Evolutionary conservation across 306 rosid genomes (phyloP).

Genomic region (Hippophae tibetana): DNA sequence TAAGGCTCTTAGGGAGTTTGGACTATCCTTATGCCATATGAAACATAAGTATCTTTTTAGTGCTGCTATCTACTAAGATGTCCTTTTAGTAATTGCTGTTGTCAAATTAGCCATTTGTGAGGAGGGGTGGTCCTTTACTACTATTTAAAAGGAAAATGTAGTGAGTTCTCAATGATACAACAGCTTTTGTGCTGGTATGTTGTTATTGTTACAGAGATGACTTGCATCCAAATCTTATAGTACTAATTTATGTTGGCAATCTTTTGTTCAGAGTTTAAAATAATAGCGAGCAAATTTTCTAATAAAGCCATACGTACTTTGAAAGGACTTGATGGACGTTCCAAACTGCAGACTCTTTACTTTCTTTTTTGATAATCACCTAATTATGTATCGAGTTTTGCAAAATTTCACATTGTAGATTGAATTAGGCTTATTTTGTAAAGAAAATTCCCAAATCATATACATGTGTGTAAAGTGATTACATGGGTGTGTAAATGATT

Average conservation of each 20-base stretch:
- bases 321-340: neutral
- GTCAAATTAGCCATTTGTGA: neutral
- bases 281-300: neutral
- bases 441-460: too few relatives aligned
- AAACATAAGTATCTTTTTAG: neutral
- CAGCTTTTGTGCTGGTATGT: slow-evolving; percentile 1
- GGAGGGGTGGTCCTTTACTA: neutral
- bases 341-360: neutral
- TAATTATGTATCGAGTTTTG: too few relatives aligned
- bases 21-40: neutral
- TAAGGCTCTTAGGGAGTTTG: neutral
- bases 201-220: neutral
- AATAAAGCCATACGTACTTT: neutral
- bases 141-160: neutral
- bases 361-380: neutral
- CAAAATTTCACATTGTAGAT: too few relatives aligned
- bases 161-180: neutral
- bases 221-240: neutral
- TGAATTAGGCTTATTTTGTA: too few relatives aligned
- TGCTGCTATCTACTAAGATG: neutral
- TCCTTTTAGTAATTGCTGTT: neutral
- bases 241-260: neutral
- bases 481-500: too few relatives aligned
- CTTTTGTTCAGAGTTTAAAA: neutral
- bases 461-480: too few relatives aligned